Evolutionary conservation across 2,329 filamentous ascomycete genomes (phyloP).

Genomic region (Monosporascus sp.): DNA sequence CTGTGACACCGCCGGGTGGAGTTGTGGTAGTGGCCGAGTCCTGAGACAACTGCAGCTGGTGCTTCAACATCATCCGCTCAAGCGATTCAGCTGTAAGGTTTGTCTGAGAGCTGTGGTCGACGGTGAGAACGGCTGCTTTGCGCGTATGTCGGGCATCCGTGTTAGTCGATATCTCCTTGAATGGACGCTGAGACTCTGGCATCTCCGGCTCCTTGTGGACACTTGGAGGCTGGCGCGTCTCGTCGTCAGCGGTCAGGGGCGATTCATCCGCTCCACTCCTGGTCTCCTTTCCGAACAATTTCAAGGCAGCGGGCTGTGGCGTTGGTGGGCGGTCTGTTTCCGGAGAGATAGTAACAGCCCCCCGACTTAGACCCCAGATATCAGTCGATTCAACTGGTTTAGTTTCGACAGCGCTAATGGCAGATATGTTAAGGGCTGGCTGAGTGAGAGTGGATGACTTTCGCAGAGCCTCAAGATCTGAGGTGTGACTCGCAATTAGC

Average conservation of each 20-base stretch:
- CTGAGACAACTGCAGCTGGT: slow-evolving; percentile 34
- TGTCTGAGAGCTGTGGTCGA: slow-evolving; percentile 77
- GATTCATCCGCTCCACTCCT: slow-evolving; percentile 27
- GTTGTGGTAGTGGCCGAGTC: slow-evolving; percentile 14
- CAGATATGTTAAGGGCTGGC: slow-evolving; percentile 35
- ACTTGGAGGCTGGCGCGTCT: slow-evolving; percentile 50
- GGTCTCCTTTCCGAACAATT: slow-evolving; percentile 40
- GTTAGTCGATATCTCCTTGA: slow-evolving; percentile 61
- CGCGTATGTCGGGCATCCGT: slow-evolving; percentile 34
- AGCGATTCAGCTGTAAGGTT: slow-evolving; percentile 76
- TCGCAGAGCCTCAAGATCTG: slow-evolving; percentile 25
- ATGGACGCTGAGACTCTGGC: slow-evolving; percentile 51
- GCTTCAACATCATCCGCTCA: slow-evolving; percentile 62
- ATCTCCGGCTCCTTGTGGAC: slow-evolving; percentile 37
- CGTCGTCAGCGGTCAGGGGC: slow-evolving; percentile 59
- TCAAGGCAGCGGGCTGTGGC: slow-evolving; percentile 34
- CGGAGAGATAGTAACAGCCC: slow-evolving; percentile 52
- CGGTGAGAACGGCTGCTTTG: slow-evolving; percentile 39
- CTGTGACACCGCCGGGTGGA: slow-evolving; percentile 9
- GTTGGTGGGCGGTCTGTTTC: slow-evolving; percentile 39
- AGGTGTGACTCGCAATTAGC: slow-evolving; percentile 21
- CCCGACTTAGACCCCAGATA: slow-evolving; percentile 46
- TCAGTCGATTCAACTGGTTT: slow-evolving; percentile 32
- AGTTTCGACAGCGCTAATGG: slow-evolving; percentile 41
- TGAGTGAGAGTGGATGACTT: slow-evolving; percentile 18